phyloP scores from a whole-genome alignment of 257 asterid genomes.

The Solanum ossicruentum region DNA sequence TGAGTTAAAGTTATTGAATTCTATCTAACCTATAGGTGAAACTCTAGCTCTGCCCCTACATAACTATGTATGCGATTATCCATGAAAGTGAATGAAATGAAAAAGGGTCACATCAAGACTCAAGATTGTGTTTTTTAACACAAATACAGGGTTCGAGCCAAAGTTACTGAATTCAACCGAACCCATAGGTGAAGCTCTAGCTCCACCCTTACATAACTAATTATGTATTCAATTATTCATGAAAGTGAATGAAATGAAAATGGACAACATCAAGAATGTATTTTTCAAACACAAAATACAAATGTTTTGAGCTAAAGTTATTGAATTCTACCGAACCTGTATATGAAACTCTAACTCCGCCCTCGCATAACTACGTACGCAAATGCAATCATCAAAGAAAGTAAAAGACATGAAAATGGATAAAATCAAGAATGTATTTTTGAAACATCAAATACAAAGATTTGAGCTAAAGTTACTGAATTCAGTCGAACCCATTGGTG shows the following conservation, averaged over 20 bases:
- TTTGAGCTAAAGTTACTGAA: too few relatives aligned
- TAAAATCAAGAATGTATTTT: background rate
- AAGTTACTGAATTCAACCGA: background rate
- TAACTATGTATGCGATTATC: background rate
- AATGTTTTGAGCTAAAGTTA: background rate
- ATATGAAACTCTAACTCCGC: background rate
- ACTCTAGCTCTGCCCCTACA: background rate
- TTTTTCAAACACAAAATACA: background rate
- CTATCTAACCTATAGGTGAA: background rate
- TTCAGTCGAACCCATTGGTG: too few relatives aligned
- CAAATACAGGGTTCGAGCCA: background rate
- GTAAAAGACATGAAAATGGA: background rate
- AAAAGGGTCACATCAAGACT: background rate
- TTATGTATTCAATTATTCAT: too few relatives aligned
- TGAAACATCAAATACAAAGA: too few relatives aligned
- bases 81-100: background rate
- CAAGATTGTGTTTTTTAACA: too few relatives aligned
- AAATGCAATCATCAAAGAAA: background rate
- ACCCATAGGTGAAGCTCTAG: background rate
- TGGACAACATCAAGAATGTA: too few relatives aligned
- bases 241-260: too few relatives aligned
- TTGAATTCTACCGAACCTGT: background rate
- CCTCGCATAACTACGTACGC: background rate
- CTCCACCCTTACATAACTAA: too few relatives aligned
- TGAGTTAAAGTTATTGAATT: background rate